Evolutionary conservation across 2,329 filamentous ascomycete genomes (phyloP), one percentile per base, ranked within the genome.

Genomic region (Colletotrichum somersetense): DNA sequence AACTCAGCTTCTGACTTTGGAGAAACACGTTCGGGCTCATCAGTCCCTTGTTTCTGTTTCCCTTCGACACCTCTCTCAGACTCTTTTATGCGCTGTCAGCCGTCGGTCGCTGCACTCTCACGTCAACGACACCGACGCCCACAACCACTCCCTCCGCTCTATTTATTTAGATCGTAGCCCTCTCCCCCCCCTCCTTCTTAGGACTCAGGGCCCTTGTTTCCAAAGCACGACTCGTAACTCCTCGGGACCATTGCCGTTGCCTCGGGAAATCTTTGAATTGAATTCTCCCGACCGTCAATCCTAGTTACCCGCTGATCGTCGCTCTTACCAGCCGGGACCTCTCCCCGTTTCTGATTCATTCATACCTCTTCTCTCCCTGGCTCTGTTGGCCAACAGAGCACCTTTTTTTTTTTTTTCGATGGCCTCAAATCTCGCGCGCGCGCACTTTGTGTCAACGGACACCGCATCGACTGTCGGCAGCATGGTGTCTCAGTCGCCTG

Each of bases 391-490:
- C 53, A 35, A 53, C 66, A 64, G 59, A 69, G 59, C 53, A 56
- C 38, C 12, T 23, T 5, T 40, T 71, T 66, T 26, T 26, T 26
- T 26, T 26, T 26, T 3, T 26, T 26, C 26, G 52, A 74, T 74
- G 73, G 73, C 72, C 67, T 63, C 61, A 52, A 58, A 57, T 58
- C 48, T 66, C 16, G 40, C 33, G 11, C 71, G 67, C 62, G 35
- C 64, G 35, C 40, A n/a, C 57, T 61, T 74, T 46, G 55, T 61
- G 30, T 42, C 72, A 11, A 33, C 64, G 26, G 73, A 74, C 58
- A 38, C 73, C 18, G 44, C 72, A 11, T 74, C 73, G 4, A 72
- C 73, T 35, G 50, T 72, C 50, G 72, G 64, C 61, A 74, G 71
- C 59, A 69, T 66, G 61, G 67, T 61, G 30, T 69, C 69, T 56